phyloP scores from a whole-genome alignment of 2,329 filamentous ascomycete species.

The Chaetomium olivaceum region DNA sequence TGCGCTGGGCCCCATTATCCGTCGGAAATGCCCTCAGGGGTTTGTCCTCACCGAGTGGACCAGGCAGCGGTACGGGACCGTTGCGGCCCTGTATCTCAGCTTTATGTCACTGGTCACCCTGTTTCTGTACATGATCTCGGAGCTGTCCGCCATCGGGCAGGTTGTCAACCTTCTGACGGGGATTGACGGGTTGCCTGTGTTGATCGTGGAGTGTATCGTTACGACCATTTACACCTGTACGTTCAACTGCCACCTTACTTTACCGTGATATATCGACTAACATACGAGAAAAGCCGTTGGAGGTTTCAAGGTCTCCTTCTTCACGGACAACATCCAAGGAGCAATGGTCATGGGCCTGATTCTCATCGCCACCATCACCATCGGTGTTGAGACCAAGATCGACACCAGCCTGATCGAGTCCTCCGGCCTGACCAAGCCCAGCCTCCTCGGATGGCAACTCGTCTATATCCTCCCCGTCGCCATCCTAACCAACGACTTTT shows the following conservation, averaged over 20 bases:
- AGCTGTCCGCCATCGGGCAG: slow-evolving; percentile 78
- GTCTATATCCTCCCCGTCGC: slow-evolving; percentile 82
- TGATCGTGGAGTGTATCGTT: slow-evolving; percentile 75
- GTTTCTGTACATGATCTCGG: slow-evolving; percentile 84
- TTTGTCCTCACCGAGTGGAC: slow-evolving; percentile 87
- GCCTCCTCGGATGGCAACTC: slow-evolving; percentile 78
- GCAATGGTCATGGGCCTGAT: slow-evolving; percentile 75
- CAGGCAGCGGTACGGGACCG: slow-evolving; percentile 70
- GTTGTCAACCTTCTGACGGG: slow-evolving; percentile 74
- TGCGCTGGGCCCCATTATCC: slow-evolving; percentile 72
- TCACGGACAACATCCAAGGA: slow-evolving; percentile 81
- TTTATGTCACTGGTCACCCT: slow-evolving; percentile 77
- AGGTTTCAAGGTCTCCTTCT: slow-evolving; percentile 80
- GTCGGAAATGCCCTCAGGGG: slow-evolving; percentile 76
- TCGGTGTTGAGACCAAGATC: slow-evolving; percentile 73
- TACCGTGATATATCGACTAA: neutral
- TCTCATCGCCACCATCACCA: slow-evolving; percentile 73
- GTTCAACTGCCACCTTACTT: slow-evolving; percentile 29
- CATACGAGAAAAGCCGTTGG: slow-evolving; percentile 59
- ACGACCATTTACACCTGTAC: slow-evolving; percentile 83
- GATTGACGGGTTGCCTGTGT: slow-evolving; percentile 69
- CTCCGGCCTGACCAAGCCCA: slow-evolving; percentile 68
- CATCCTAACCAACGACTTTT: slow-evolving; percentile 82
- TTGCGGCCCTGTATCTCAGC: slow-evolving; percentile 72
- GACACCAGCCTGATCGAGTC: slow-evolving; percentile 66